These are phyloP conservation scores for Mixia osmundae DNA, from an alignment of 1,284 basidiomycete species.

Conservation along the genomic window DNA sequence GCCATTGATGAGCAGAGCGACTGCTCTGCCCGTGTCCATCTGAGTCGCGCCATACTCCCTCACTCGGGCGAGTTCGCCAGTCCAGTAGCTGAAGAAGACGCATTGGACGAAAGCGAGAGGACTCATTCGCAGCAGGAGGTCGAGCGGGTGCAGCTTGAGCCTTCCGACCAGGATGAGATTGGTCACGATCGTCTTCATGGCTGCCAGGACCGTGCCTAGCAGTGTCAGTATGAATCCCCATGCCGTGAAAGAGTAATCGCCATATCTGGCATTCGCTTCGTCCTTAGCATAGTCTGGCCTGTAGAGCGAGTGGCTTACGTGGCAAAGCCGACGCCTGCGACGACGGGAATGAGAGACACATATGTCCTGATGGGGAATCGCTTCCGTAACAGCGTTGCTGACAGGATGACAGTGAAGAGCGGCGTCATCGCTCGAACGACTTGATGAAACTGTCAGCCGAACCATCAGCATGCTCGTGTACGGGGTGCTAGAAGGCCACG, in stretches of 20 bases:
- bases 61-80: conserved; percentile 51
- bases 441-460: conserved; percentile 52
- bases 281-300: too few species aligned
- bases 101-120: conserved; percentile 75
- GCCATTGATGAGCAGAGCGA: conserved; percentile 44
- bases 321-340: conserved; percentile 72
- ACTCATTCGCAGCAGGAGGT: conserved; percentile 58
- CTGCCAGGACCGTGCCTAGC: conserved; percentile 63
- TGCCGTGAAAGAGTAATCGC: conserved; percentile 28
- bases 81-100: conserved; percentile 32
- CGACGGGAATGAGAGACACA: conserved; percentile 58
- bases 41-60: conserved; percentile 30
- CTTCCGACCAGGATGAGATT: conserved; percentile 26
- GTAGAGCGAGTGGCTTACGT: too few species aligned
- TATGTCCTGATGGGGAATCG: conserved; percentile 35
- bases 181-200: conserved; percentile 72
- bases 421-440: conserved; percentile 79
- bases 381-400: conserved; percentile 28
- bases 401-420: conserved; percentile 61
- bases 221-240: conserved; percentile 64
- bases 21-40: conserved; percentile 25
- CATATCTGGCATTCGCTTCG: conserved; percentile 9
- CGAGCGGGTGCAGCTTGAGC: conserved; percentile 49
- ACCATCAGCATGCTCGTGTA: background rate
- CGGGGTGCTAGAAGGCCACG: conserved; percentile 30